Base-by-base conservation (phyloP, 768 basidiomycete genomes). In the Podaxis sp. region DNA sequence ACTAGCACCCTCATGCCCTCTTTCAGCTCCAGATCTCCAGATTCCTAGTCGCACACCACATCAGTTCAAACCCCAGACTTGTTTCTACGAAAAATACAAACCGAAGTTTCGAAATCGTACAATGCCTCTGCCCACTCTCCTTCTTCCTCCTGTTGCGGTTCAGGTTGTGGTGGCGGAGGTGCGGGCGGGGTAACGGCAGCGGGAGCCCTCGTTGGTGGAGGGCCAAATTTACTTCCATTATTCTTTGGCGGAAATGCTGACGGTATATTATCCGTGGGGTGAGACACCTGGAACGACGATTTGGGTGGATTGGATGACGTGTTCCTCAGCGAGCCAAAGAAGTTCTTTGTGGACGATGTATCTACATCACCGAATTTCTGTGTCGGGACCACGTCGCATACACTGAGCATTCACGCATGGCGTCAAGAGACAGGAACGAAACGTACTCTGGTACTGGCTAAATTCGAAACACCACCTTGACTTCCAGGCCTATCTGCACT, bases 121-220 rank as follows among this genome's bases (percentile, higher is more conserved):
- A 91, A 66, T 4, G 79, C 91, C 67, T 92, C 86, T 15, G 84
- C 90, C 91, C 91, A 93, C 64, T 90, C 88, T 3, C 89, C 90
- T 38, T 74, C 67, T 8, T 67, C 68, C 55, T 74, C 78, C 37
- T 77, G 68, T 57, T 74, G 73, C 57, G 74, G 71, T 61, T 75
- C 74, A 50, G 78, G 77, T 2, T 70, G 69, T 22, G 74, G 72
- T 36, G 73, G 75, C 40, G 75, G 74, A 5, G 70, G 68, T 29
- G 33, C 33, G 8, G 68, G 71, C 52, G 70, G 62, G 66, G 73
- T 70, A 25, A 74, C 66, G 15, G 66, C 59, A 53, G 63, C 61
- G 22, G 65, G 55, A 15, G 61, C 60, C 58, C 83, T 75, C 46
- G 74, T 70, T 0, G 86, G 87, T 27, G 88, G 87, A 6, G 88